A percentile compares a stretch with the other conserved stretches of the same genome.
Conservation (phyloP, 495 filamentous ascomycete genomes). For the Rusavskia elegans region DNA sequence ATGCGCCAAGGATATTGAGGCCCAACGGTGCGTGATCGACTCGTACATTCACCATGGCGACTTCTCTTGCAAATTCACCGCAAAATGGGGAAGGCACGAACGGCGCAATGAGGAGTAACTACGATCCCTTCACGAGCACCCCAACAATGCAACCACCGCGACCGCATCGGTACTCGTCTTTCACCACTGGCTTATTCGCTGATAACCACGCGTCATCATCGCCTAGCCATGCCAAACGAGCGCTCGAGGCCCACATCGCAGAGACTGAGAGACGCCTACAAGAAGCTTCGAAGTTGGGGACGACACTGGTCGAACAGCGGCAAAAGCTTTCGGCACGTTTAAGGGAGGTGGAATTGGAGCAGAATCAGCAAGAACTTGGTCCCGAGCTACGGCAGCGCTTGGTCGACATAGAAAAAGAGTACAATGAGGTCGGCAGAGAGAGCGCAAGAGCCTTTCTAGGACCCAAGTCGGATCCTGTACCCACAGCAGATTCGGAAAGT, state of each 20-base stretch:
- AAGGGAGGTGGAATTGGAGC: slow-evolving; percentile 66
- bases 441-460: slow-evolving; percentile 71
- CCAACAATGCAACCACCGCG: slow-evolving; percentile 25
- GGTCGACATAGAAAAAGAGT: slow-evolving; percentile 78
- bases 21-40: background rate
- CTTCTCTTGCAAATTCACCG: slow-evolving; percentile 1
- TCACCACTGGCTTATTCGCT: slow-evolving; percentile 63
- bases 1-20: background rate
- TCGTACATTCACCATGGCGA: slow-evolving; percentile 1
- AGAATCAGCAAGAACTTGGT: slow-evolving; percentile 66
- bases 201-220: slow-evolving; percentile 58
- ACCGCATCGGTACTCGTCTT: slow-evolving; percentile 59
- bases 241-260: slow-evolving; percentile 75
- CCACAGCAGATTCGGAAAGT: slow-evolving; percentile 45
- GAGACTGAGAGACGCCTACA: slow-evolving; percentile 85
- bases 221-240: slow-evolving; percentile 71
- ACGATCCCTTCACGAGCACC: slow-evolving; percentile 38
- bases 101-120: slow-evolving; percentile 10
- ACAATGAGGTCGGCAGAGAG: slow-evolving; percentile 85
- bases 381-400: slow-evolving; percentile 73
- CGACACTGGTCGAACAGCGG: slow-evolving; percentile 68
- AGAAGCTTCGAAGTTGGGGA: slow-evolving; percentile 78
- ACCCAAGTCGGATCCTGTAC: slow-evolving; percentile 62
- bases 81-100: slow-evolving; percentile 6
- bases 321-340: slow-evolving; percentile 64